These are phyloP conservation scores for Lichtheimia corymbifera DNA, from an alignment of 371 early-diverging fungal genomes.

Conservation along the genomic window DNA sequence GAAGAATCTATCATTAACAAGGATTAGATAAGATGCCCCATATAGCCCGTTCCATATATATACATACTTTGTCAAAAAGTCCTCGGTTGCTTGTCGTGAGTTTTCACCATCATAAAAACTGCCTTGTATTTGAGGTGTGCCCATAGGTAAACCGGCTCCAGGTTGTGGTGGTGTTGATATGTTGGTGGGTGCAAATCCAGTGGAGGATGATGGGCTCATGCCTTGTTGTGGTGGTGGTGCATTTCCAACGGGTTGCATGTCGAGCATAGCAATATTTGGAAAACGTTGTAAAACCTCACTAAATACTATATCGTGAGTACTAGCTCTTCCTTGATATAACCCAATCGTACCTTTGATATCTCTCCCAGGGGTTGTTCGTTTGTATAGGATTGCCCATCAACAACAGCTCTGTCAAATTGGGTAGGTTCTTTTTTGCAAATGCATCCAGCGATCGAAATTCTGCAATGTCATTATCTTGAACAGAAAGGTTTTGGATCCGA, in stretches of 20 bases:
- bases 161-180: slow-evolving; percentile 11
- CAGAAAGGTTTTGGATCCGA: slow-evolving; percentile 54
- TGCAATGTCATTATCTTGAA: slow-evolving; percentile 57
- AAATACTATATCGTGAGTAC: slow-evolving; percentile 3
- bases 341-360: slow-evolving; percentile 17
- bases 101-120: slow-evolving; percentile 39
- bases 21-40: too few relatives aligned
- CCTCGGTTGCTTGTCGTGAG: slow-evolving; percentile 36
- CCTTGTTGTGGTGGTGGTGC: slow-evolving; percentile 10
- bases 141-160: slow-evolving; percentile 9
- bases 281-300: slow-evolving; percentile 33
- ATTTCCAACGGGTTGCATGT: slow-evolving; percentile 19
- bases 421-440: slow-evolving; percentile 33
- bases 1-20: slow-evolving; percentile 24
- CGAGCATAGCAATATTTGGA: slow-evolving; percentile 44
- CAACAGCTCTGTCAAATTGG: slow-evolving; percentile 49
- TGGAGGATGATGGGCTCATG: slow-evolving; percentile 9
- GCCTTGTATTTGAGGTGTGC: slow-evolving; percentile 4
- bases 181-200: slow-evolving; percentile 7
- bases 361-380: slow-evolving; percentile 16
- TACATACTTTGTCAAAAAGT: slow-evolving; percentile 37
- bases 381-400: slow-evolving; percentile 59
- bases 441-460: slow-evolving; percentile 51
- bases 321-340: not conserved
- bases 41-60: too few relatives aligned